Conservation (phyloP, 129 eudicot species). For the Solidago caesia region DNA sequence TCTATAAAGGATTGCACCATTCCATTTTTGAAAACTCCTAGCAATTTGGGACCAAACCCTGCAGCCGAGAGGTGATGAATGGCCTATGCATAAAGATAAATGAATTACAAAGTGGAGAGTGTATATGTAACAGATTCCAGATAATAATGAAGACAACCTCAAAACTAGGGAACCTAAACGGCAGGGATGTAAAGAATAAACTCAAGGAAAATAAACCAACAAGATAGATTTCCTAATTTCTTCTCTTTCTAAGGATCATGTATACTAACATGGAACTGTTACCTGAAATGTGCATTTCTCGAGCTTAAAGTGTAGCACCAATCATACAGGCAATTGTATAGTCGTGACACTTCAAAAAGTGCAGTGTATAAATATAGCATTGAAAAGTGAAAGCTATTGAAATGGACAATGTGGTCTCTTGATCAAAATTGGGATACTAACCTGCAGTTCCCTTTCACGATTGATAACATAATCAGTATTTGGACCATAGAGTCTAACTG, state of each 20-base stretch:
- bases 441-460: constrained; percentile 84
- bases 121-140: neutral
- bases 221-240: neutral
- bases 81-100: constrained; percentile 53
- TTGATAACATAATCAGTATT: constrained; percentile 91
- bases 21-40: constrained; percentile 87
- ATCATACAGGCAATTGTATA: too few relatives aligned
- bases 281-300: neutral
- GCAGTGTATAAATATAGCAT: neutral
- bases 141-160: neutral
- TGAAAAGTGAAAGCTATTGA: neutral
- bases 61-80: constrained; percentile 87
- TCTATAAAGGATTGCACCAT: constrained; percentile 94
- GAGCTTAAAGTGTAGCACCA: too few relatives aligned
- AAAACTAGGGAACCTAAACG: neutral
- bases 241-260: neutral
- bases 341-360: neutral
- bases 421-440: constrained; percentile 21
- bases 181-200: neutral
- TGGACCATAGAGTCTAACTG: constrained; percentile 90
- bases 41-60: constrained; percentile 96
- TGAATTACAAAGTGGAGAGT: constrained; percentile 21
- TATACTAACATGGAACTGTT: neutral
- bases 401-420: neutral
- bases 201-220: neutral